Evolutionary conservation across 495 filamentous ascomycete species (phyloP).

Genomic region (Aspergillus hancockii): DNA sequence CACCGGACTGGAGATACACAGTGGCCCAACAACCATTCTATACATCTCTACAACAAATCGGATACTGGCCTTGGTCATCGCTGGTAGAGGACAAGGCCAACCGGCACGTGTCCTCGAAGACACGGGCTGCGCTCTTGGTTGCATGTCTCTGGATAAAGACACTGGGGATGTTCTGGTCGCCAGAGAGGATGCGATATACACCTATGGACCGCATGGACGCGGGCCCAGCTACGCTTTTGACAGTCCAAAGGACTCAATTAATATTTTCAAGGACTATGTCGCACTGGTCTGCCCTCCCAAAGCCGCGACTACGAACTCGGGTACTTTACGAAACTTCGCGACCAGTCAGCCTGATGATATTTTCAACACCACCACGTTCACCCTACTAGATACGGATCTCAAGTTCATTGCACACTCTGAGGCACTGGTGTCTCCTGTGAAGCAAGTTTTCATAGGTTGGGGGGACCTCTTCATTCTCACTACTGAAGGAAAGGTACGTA

Average conservation of each 20-base stretch:
- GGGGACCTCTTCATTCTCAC: conserved; percentile 86
- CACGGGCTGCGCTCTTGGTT: conserved; percentile 82
- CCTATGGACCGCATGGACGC: conserved; percentile 82
- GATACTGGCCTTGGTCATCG: conserved; percentile 83
- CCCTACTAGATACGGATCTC: conserved; percentile 83
- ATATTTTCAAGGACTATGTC: conserved; percentile 82
- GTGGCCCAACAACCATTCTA: conserved; percentile 65
- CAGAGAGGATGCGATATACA: conserved; percentile 92
- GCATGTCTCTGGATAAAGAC: conserved; percentile 81
- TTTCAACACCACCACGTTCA: conserved; percentile 82
- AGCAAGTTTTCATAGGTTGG: conserved; percentile 83
- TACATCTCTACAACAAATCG: conserved; percentile 90
- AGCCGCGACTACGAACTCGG: conserved; percentile 52
- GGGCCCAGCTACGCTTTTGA: conserved; percentile 89
- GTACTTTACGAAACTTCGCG: conserved; percentile 63
- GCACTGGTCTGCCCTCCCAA: conserved; percentile 84
- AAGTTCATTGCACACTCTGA: conserved; percentile 92
- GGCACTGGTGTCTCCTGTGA: conserved; percentile 73
- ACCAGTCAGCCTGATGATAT: conserved; percentile 67
- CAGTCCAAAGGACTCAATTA: conserved; percentile 80
- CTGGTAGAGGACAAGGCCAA: conserved; percentile 84
- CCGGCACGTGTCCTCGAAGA: conserved; percentile 87
- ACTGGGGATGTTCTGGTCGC: conserved; percentile 86
- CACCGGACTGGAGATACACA: conserved; percentile 71
- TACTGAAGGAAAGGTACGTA: conserved; percentile 79